Percentiles rank a stretch among this genome's conserved stretches.
Conservation (phyloP, 2,329 filamentous ascomycete genomes). For the Geosmithia putterillii region DNA sequence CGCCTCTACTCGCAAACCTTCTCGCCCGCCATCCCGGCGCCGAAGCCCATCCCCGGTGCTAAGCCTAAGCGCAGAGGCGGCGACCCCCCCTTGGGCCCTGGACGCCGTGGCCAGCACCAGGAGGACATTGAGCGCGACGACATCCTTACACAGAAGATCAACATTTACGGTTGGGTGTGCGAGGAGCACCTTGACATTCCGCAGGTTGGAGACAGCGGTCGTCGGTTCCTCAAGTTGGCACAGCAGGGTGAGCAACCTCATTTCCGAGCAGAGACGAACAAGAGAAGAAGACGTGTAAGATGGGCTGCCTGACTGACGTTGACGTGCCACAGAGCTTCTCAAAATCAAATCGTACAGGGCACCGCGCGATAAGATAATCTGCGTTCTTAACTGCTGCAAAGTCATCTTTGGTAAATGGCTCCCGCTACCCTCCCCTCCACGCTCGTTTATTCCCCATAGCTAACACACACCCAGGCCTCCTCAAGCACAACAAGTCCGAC, state of each 20-base stretch:
- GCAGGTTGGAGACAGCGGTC: slow-evolving; percentile 71
- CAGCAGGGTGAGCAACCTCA: slow-evolving; percentile 55
- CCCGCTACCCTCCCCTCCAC: background rate
- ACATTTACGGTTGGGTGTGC: slow-evolving; percentile 89
- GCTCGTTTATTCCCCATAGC: slow-evolving; percentile 1
- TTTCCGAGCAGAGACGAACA: background rate
- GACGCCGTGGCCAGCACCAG: slow-evolving; percentile 89
- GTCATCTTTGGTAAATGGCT: slow-evolving; percentile 74
- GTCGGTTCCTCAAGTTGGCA: slow-evolving; percentile 76
- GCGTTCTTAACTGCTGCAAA: slow-evolving; percentile 96
- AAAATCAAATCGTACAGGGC: slow-evolving; percentile 97
- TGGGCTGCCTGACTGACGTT: slow-evolving; percentile 1
- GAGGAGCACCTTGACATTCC: slow-evolving; percentile 92
- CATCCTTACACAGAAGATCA: slow-evolving; percentile 89
- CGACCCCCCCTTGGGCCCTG: slow-evolving; percentile 61
- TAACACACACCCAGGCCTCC: slow-evolving; percentile 42
- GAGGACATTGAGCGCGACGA: slow-evolving; percentile 96
- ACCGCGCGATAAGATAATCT: slow-evolving; percentile 97
- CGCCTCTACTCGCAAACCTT: slow-evolving; percentile 91
- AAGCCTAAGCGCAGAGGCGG: slow-evolving; percentile 57
- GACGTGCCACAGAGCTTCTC: slow-evolving; percentile 54
- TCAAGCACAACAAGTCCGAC: slow-evolving; percentile 86
- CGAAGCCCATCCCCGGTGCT: slow-evolving; percentile 58
- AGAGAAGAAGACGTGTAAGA: background rate
- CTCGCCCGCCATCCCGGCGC: slow-evolving; percentile 79